Evolutionary conservation across 257 asterid genomes (phyloP).

Genomic region (Nicotiana noctiflora): DNA sequence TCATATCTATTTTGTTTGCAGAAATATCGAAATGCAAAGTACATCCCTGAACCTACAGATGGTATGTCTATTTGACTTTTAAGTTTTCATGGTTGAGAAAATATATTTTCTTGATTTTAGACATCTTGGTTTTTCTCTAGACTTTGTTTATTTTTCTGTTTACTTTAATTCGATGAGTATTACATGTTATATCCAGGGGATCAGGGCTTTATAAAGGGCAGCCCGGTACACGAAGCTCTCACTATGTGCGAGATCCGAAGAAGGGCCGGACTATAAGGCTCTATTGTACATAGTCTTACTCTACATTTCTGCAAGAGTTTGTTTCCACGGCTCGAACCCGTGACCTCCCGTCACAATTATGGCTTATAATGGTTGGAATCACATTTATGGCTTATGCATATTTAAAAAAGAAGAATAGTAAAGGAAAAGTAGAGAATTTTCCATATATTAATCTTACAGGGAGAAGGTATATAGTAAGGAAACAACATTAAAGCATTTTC

Average conservation of each 20-base stretch:
- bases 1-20: slow-evolving; percentile 13
- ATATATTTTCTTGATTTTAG: neutral
- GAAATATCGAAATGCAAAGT: slow-evolving; percentile 80
- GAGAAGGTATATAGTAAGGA: too few species aligned
- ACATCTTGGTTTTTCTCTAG: neutral
- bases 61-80: slow-evolving; percentile 26
- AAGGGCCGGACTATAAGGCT: too few species aligned
- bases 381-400: too few species aligned
- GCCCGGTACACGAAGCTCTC: too few species aligned
- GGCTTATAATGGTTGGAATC: neutral
- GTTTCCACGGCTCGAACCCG: too few species aligned
- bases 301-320: too few species aligned
- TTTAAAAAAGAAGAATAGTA: neutral
- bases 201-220: neutral
- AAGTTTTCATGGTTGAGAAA: neutral
- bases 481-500: too few species aligned
- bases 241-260: too few species aligned
- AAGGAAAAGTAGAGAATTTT: neutral
- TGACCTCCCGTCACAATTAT: too few species aligned
- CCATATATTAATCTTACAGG: neutral
- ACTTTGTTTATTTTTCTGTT: too few species aligned
- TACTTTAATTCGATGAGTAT: too few species aligned
- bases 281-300: too few species aligned
- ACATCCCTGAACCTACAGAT: slow-evolving; percentile 49
- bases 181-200: neutral